Conservation (phyloP, 2,329 filamentous ascomycete genomes). For the Penicillium sp. region DNA sequence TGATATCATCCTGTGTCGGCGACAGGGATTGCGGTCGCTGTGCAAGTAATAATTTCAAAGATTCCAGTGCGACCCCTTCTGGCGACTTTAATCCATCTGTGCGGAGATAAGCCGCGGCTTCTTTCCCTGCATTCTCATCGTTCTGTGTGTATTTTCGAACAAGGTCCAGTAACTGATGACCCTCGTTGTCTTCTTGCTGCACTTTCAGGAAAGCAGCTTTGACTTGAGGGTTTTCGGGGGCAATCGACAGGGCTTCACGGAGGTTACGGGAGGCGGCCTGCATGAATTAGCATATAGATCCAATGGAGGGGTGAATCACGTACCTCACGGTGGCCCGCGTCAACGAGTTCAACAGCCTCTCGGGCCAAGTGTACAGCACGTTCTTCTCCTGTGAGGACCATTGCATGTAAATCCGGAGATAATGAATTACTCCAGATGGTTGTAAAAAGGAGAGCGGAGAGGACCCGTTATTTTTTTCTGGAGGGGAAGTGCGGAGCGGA, state of each 20-base stretch:
- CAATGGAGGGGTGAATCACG: slow-evolving; percentile 9
- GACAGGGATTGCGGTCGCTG: slow-evolving; percentile 39
- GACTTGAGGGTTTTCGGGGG: slow-evolving; percentile 47
- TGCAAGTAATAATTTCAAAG: slow-evolving; percentile 45
- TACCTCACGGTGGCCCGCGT: slow-evolving; percentile 50
- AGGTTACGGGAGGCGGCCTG: slow-evolving; percentile 51
- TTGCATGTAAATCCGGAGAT: slow-evolving; percentile 28
- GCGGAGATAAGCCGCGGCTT: slow-evolving; percentile 45
- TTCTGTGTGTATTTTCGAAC: slow-evolving; percentile 46
- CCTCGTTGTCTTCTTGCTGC: slow-evolving; percentile 42
- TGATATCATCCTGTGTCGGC: slow-evolving; percentile 47
- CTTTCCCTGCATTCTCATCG: slow-evolving; percentile 47
- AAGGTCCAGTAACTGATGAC: slow-evolving; percentile 47
- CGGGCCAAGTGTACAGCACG: slow-evolving; percentile 48
- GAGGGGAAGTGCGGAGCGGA: slow-evolving; percentile 16
- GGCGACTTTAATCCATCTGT: slow-evolving; percentile 47
- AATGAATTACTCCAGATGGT: neutral
- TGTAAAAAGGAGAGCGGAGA: neutral
- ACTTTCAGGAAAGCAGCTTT: slow-evolving; percentile 49
- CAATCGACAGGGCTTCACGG: slow-evolving; percentile 51
- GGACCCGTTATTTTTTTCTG: slow-evolving; percentile 15
- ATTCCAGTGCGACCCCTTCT: slow-evolving; percentile 44
- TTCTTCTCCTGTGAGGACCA: slow-evolving; percentile 47
- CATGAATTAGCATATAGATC: neutral
- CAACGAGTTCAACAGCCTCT: slow-evolving; percentile 50